Percentiles rank a stretch among this genome's conserved stretches.
These are phyloP conservation scores for Pelargonium nanum DNA, from an alignment of 345 rosid genomes.

Conservation along the genomic window DNA sequence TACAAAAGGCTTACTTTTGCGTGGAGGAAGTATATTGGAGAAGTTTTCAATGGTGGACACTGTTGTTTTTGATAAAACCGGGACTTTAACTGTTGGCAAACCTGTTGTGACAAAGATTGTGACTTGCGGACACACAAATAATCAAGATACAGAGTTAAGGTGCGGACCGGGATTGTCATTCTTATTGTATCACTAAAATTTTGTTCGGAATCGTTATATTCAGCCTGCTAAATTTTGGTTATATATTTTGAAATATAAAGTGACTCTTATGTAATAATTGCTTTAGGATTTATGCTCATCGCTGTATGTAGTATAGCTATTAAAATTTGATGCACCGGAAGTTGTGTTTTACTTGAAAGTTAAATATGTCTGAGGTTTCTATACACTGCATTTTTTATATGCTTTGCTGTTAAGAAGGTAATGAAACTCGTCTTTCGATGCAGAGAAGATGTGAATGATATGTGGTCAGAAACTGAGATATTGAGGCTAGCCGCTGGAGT, in stretches of 20 bases:
- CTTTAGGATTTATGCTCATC: too few relatives aligned
- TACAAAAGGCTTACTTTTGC: constrained; percentile 83
- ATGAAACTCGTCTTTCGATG: constrained; percentile 16
- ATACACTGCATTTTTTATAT: background rate
- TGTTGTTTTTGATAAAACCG: constrained; percentile 87
- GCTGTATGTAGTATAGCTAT: background rate
- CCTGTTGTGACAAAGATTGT: constrained; percentile 75
- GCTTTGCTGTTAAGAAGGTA: constrained; percentile 1
- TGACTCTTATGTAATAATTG: too few relatives aligned
- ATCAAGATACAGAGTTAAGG: constrained; percentile 45
- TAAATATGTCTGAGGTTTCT: background rate
- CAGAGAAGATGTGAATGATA: constrained; percentile 32
- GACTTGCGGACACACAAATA: constrained; percentile 23
- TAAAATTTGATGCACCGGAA: constrained; percentile 3
- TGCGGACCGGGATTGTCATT: constrained; percentile 4
- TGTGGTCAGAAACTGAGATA: constrained; percentile 61
- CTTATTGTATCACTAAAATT: background rate
- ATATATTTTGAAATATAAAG: background rate
- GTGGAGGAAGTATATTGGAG: constrained; percentile 85
- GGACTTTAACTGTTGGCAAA: constrained; percentile 84
- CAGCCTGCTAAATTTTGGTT: background rate
- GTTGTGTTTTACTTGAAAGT: background rate
- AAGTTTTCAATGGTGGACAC: constrained; percentile 75
- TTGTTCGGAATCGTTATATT: background rate
- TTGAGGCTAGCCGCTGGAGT: constrained; percentile 83